Percentiles rank a stretch among this genome's conserved stretches.
phyloP scores from a whole-genome alignment of 2,329 filamentous ascomycete species.

The Simplicillium aogashimaense region DNA sequence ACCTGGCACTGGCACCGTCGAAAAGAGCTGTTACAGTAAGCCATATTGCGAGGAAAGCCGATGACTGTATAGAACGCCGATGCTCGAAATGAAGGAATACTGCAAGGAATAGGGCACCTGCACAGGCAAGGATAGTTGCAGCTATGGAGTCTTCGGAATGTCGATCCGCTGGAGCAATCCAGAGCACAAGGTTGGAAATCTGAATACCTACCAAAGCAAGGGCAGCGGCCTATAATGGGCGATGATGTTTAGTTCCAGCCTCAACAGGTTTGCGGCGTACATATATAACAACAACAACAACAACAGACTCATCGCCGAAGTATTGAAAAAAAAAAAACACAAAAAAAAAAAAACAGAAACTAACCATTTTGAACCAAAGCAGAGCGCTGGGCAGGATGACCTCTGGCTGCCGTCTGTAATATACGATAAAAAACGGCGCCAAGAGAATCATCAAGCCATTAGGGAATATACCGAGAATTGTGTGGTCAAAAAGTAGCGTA shows the following conservation, averaged over 20 bases:
- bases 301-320: too few species aligned
- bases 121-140: not conserved
- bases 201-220: not conserved
- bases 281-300: too few species aligned
- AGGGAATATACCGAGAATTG: not conserved
- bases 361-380: not conserved
- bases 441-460: not conserved
- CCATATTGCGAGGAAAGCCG: not conserved
- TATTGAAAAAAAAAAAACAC: too few species aligned
- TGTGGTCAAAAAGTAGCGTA: not conserved
- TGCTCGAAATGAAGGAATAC: not conserved
- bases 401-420: not conserved
- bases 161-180: not conserved
- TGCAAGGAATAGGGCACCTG: not conserved
- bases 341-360: not conserved
- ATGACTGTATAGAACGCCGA: not conserved
- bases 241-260: not conserved
- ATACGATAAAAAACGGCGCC: not conserved
- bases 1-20: not conserved
- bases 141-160: not conserved
- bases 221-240: not conserved
- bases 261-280: too few species aligned
- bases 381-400: not conserved
- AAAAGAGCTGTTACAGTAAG: not conserved
- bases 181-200: not conserved